Evolutionary conservation across 1,284 basidiomycete genomes (phyloP).

Genomic region (Athelia sp.): DNA sequence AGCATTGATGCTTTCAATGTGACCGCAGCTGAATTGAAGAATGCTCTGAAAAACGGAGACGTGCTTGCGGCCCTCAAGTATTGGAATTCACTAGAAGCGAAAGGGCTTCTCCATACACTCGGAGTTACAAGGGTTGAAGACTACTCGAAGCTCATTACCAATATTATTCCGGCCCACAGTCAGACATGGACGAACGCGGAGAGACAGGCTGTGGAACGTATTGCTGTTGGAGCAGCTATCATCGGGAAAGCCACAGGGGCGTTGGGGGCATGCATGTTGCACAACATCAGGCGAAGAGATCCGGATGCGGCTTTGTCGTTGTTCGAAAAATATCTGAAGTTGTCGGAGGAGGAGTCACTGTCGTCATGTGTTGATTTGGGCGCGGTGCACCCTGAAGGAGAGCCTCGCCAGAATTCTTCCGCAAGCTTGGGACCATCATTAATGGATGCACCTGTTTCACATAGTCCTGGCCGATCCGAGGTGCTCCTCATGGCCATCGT

Average conservation of each 20-base stretch:
- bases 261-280: constrained; percentile 45
- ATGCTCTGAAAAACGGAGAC: constrained; percentile 29
- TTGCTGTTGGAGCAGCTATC: constrained; percentile 41
- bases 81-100: constrained; percentile 42
- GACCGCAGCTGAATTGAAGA: constrained; percentile 22
- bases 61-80: constrained; percentile 24
- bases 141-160: constrained; percentile 32
- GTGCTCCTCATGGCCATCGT: constrained; percentile 43
- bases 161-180: constrained; percentile 19
- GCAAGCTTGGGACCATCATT: neutral
- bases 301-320: constrained; percentile 38
- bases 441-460: neutral
- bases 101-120: constrained; percentile 37
- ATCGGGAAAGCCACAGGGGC: constrained; percentile 37
- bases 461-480: neutral
- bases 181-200: constrained; percentile 22
- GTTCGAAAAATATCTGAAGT: constrained; percentile 34
- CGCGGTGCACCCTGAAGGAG: constrained; percentile 15
- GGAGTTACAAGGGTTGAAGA: constrained; percentile 33
- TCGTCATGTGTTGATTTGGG: constrained; percentile 20
- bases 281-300: constrained; percentile 36
- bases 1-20: constrained; percentile 31
- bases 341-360: constrained; percentile 11
- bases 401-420: neutral
- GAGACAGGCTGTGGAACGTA: constrained; percentile 31